Conservation (phyloP, 1,284 basidiomycete genomes). For the Neonothopanus nambi region DNA sequence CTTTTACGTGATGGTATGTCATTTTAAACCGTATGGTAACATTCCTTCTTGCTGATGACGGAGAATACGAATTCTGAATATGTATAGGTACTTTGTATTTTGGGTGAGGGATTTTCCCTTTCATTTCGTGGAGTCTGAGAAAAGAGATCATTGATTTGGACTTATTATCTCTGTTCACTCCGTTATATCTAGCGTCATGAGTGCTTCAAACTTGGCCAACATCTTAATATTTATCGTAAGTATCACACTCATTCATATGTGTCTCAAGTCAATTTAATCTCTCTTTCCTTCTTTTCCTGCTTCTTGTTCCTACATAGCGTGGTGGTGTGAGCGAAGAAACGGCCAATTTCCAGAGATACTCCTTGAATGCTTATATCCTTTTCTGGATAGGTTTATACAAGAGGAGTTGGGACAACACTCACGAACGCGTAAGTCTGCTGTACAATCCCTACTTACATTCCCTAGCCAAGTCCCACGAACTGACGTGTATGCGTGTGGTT, state of each 20-base stretch:
- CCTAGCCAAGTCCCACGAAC: background rate
- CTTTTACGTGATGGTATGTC: constrained; percentile 40
- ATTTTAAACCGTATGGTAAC: no score
- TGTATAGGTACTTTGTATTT: constrained; percentile 37
- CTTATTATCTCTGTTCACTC: background rate
- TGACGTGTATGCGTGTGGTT: background rate
- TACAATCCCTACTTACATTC: background rate
- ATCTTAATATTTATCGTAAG: constrained; percentile 36
- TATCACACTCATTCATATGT: background rate
- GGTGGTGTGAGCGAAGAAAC: constrained; percentile 27
- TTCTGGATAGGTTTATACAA: constrained; percentile 27
- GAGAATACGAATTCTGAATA: no score
- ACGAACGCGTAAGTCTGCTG: constrained; percentile 36
- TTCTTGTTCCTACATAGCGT: constrained; percentile 24
- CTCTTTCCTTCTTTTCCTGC: no score
- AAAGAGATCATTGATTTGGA: background rate
- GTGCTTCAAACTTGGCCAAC: constrained; percentile 33
- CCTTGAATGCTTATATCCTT: background rate
- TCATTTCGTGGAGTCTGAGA: background rate
- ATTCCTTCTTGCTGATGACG: no score
- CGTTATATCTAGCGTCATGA: constrained; percentile 35
- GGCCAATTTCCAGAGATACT: constrained; percentile 4
- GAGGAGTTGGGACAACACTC: constrained; percentile 33
- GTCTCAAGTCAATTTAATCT: no score
- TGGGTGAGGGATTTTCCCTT: constrained; percentile 24